Percentiles rank a stretch among this genome's conserved stretches.
Conservation (phyloP, 345 rosid species). For the Carallia brachiata region DNA sequence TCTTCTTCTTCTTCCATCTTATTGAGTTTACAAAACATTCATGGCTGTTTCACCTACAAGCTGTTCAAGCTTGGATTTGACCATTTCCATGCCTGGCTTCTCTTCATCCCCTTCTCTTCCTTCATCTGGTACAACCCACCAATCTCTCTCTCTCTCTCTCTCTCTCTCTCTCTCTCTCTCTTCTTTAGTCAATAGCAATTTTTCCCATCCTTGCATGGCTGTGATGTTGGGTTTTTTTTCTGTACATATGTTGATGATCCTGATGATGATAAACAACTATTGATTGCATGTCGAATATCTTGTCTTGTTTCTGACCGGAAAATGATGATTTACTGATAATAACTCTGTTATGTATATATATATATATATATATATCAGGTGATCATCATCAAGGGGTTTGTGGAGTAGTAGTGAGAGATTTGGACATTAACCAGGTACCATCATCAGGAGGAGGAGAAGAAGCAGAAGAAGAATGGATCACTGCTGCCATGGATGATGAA, state of each 20-base stretch:
- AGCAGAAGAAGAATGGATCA: constrained; percentile 48
- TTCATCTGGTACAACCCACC: constrained; percentile 44
- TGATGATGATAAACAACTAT: background rate
- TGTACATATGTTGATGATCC: constrained; percentile 5
- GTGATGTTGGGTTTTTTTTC: background rate
- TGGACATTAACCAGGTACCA: constrained; percentile 71
- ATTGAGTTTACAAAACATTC: background rate
- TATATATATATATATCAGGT: constrained; percentile 1
- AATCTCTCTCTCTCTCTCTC: background rate
- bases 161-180: background rate
- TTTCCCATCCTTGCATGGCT: background rate
- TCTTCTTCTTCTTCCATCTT: constrained; percentile 19
- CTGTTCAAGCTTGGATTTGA: constrained; percentile 74
- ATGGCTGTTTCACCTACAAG: constrained; percentile 57
- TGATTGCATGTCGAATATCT: background rate
- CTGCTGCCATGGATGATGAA: constrained; percentile 45
- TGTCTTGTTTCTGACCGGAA: background rate
- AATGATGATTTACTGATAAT: constrained; percentile 1
- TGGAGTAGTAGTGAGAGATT: constrained; percentile 44
- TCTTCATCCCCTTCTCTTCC: constrained; percentile 53
- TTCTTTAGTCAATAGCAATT: background rate
- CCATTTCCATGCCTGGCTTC: constrained; percentile 83
- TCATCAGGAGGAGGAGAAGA: constrained; percentile 17
- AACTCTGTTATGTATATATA: too few relatives aligned
- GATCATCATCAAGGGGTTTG: constrained; percentile 17